Conservation (phyloP, 169 alveolate species). For the Plasmodium adleri region DNA sequence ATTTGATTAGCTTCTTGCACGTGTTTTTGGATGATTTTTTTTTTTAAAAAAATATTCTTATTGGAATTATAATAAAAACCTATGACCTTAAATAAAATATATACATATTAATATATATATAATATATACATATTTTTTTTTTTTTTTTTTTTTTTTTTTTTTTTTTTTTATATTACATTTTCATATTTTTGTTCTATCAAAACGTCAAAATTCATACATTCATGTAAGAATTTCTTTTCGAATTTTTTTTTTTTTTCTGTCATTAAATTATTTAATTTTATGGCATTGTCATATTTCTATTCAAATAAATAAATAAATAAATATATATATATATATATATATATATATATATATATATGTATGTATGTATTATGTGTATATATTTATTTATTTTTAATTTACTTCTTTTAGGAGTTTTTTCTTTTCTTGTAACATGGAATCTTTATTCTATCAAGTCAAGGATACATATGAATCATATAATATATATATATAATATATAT, state of each 20-base stretch:
- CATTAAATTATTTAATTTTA: slow-evolving; percentile 17
- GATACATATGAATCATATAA: too few species aligned
- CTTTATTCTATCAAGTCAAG: slow-evolving; percentile 1
- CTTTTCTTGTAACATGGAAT: slow-evolving; percentile 12
- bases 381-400: neutral
- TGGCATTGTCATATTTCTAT: slow-evolving; percentile 22
- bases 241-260: slow-evolving; percentile 39
- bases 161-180: slow-evolving; percentile 22
- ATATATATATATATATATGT: neutral
- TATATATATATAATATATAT: slow-evolving; percentile 15
- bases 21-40: slow-evolving; percentile 53
- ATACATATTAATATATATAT: neutral
- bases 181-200: slow-evolving; percentile 59
- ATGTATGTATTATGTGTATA: too few species aligned
- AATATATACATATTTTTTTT: neutral
- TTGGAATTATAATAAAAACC: slow-evolving; percentile 59
- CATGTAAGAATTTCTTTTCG: slow-evolving; percentile 44
- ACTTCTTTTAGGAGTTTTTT: slow-evolving; percentile 19
- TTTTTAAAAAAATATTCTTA: slow-evolving; percentile 47
- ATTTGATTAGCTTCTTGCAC: slow-evolving; percentile 35
- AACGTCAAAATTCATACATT: slow-evolving; percentile 52
- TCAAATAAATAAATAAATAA: neutral
- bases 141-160: slow-evolving; percentile 4
- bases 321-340: neutral
- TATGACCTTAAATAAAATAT: slow-evolving; percentile 22